A percentile compares a stretch with the other conserved stretches of the same genome.
Conservation (phyloP, 306 rosid species). For the Fagus sylvatica region DNA sequence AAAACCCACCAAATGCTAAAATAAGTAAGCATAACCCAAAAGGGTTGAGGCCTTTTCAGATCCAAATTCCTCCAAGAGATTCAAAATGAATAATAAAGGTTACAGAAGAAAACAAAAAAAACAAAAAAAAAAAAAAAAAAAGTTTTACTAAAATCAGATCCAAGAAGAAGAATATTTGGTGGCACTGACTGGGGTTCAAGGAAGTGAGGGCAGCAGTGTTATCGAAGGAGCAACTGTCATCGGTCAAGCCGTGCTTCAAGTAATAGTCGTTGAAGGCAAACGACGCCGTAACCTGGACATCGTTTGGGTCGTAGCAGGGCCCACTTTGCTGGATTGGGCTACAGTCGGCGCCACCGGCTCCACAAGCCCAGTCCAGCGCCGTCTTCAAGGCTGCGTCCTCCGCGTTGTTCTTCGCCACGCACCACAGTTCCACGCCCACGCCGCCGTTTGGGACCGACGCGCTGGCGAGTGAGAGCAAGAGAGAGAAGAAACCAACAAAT, state of each 20-base stretch:
- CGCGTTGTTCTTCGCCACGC: slow-evolving; percentile 95
- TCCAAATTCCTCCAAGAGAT: not conserved
- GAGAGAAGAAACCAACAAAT: not conserved
- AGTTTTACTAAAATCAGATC: not conserved
- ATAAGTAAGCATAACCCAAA: not conserved
- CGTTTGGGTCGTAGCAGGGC: slow-evolving; percentile 63
- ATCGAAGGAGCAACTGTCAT: slow-evolving; percentile 69
- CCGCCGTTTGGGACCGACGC: slow-evolving; percentile 29
- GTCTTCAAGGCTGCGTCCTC: slow-evolving; percentile 68
- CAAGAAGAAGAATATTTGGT: not conserved
- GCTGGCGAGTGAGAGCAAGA: slow-evolving; percentile 17
- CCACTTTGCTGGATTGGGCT: slow-evolving; percentile 78
- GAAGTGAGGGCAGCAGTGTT: slow-evolving; percentile 76
- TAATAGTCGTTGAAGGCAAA: slow-evolving; percentile 82
- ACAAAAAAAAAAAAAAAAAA: not conserved
- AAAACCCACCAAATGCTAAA: not conserved
- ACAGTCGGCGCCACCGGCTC: slow-evolving; percentile 79
- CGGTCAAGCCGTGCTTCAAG: slow-evolving; percentile 65
- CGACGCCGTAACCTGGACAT: slow-evolving; percentile 68
- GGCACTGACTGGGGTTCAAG: slow-evolving; percentile 71
- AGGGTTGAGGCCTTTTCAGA: not conserved
- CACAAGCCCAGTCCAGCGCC: slow-evolving; percentile 90
- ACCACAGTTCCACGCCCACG: slow-evolving; percentile 69
- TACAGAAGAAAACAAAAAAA: not conserved
- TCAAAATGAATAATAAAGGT: not conserved